Evolutionary conservation across 2,329 filamentous ascomycete species (phyloP).

Genomic region (Chaetomiaceae sp.): DNA sequence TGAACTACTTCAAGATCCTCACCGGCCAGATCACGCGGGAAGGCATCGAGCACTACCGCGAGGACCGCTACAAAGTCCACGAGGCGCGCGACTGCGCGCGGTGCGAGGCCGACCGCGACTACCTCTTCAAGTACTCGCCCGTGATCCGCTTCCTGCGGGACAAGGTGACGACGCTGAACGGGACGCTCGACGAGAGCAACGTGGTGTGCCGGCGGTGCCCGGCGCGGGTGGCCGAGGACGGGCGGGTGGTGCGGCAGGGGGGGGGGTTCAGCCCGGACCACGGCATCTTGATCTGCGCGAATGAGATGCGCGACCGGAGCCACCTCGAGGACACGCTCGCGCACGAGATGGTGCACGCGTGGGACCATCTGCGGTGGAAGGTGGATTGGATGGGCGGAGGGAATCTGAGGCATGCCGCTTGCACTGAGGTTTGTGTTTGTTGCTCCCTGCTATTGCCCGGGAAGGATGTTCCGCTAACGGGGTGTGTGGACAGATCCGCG

Average conservation of each 20-base stretch:
- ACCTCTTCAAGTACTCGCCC: conserved; percentile 78
- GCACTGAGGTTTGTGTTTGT: conserved; percentile 67
- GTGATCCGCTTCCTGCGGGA: conserved; percentile 82
- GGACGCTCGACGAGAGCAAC: conserved; percentile 66
- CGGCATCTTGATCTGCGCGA: conserved; percentile 89
- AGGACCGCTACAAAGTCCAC: conserved; percentile 68
- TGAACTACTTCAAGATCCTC: conserved; percentile 81
- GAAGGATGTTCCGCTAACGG: conserved; percentile 16
- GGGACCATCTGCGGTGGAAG: conserved; percentile 88
- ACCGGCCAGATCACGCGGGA: conserved; percentile 66
- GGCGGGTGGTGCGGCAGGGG: conserved; percentile 58
- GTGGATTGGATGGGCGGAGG: conserved; percentile 70
- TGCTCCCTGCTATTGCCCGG: not conserved
- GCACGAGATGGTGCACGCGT: conserved; percentile 98
- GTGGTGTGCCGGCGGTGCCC: conserved; percentile 80
- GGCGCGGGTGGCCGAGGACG: conserved; percentile 50
- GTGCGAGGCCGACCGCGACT: conserved; percentile 79
- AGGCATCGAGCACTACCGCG: conserved; percentile 71
- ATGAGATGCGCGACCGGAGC: conserved; percentile 73
- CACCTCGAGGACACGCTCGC: conserved; percentile 91
- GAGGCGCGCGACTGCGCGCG: conserved; percentile 73
- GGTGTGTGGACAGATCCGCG: conserved; percentile 64
- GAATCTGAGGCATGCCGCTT: conserved; percentile 83
- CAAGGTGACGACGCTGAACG: conserved; percentile 75
- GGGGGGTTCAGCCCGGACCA: conserved; percentile 84